Evolutionary conservation across 106 monocot genomes (phyloP), one percentile per base, ranked within the genome.

Genomic region (Cymbidium sinense): DNA sequence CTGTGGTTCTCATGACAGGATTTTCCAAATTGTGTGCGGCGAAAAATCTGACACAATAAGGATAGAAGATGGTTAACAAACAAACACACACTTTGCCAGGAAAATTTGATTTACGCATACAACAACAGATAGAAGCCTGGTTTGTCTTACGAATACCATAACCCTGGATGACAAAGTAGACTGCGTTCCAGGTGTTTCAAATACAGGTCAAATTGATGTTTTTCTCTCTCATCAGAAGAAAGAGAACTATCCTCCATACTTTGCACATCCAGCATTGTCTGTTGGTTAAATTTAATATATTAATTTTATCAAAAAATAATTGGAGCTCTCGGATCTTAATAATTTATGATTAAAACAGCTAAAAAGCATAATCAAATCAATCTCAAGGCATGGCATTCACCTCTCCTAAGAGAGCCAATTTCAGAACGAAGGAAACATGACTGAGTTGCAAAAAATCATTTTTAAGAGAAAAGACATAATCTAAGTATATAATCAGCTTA

Each of bases 61-160:
- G 29, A 29, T 35, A 35, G n/a, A 44, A 78, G 80, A 50, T 58
- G 27, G 17, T 52, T 65, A 37, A 41, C 39, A 47, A 47, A 47
- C 47, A 13, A 47, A 47, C 47, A 13, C 11, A 47, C 11, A 47
- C 51, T 50, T 34, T 20, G 47, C 62, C 21, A 44, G 52, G 43
- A 44, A 69, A 65, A 18, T 4, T 39, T 34, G 5, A 7, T 9
- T 12, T 83, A 79, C 41, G 21, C 17, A 70, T 39, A 44, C 2
- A 34, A 34, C 19, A 52, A 61, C 27, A 77, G 27, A 74, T 11
- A 74, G 18, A 34, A 79, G 58, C 20, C 39, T 25, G 47, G 41
- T 50, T 78, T 47, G 37, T 83, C 88, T 85, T 85, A 83, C 85
- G 13, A 72, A 75, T 85, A 81, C 77, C 85, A 83, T 34, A 87